Conservation (phyloP, 495 filamentous ascomycete genomes). For the Schizothecium vesticola region DNA sequence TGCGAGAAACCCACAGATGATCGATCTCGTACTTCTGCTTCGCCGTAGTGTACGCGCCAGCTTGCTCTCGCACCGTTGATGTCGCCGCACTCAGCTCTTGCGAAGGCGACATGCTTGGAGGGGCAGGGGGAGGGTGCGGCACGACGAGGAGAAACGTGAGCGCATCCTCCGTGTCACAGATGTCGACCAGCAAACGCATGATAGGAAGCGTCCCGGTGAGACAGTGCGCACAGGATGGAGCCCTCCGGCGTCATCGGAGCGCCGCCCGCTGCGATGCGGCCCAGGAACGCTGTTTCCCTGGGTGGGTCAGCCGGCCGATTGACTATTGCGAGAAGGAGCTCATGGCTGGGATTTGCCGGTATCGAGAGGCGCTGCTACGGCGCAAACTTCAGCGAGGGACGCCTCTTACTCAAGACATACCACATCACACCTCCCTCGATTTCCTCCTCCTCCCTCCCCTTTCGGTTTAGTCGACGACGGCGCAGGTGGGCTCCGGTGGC, state of each 20-base stretch:
- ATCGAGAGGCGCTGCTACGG: background rate
- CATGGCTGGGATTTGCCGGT: background rate
- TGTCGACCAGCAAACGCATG: background rate
- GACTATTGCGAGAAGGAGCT: background rate
- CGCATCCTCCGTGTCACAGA: background rate
- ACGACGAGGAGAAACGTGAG: background rate
- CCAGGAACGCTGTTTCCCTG: background rate
- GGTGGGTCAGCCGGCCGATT: background rate
- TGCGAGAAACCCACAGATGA: background rate
- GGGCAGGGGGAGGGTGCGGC: background rate
- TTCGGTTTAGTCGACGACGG: background rate
- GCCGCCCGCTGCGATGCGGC: background rate
- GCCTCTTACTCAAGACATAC: background rate
- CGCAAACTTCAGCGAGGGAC: background rate
- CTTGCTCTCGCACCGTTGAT: background rate
- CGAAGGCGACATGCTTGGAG: no score
- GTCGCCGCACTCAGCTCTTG: background rate
- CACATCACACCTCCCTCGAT: background rate
- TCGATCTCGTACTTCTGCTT: background rate
- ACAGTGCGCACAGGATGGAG: background rate
- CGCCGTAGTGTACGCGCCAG: background rate
- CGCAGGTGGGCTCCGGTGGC: background rate
- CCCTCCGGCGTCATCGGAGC: background rate
- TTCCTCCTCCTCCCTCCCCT: background rate
- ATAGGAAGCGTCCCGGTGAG: background rate